Evolutionary conservation across 2,329 filamentous ascomycete species (phyloP), one percentile per base, ranked within the genome.

Genomic region (Pochonia chlamydosporia): DNA sequence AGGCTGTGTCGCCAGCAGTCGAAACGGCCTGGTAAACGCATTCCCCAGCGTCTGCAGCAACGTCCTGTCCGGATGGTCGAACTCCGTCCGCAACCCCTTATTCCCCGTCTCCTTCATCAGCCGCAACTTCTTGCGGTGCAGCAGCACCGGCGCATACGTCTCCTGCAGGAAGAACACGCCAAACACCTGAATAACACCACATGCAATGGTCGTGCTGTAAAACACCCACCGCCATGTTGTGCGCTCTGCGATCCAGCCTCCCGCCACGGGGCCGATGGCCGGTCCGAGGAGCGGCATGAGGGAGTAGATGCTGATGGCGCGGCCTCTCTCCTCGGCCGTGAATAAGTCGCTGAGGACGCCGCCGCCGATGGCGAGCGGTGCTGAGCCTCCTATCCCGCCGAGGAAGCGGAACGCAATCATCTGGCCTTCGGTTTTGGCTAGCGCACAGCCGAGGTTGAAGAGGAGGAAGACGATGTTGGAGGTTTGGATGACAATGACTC

Each of bases 201-300:
- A 79, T 9, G 67, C 65, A 48, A 88, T 83, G 1, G 80, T 79
- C 1, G 82, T 85, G 0, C 79, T 72, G 65, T 78, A 87, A 66
- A 89, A 89, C 7, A 81, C 78, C 85, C 85, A 89, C 33, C 84
- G 75, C 86, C 86, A 89, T 1, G 75, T 81, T 7, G 77, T 73
- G 5, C 79, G 70, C 47, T 60, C 57, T 6, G 66, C 63, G 7
- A 74, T 54, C 25, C 64, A 67, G 3, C 69, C 66, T 10, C 67
- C 71, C 4, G 68, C 66, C 50, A 75, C 67, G 1, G 72, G 71
- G 0, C 71, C 79, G 11, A 81, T 43, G 0, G 70, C 69, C 0
- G 80, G 79, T 0, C 79, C 79, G 6, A 76, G 75, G 14, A 83
- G 73, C 1, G 84, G 78, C 3, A 79, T 75, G 65, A 83, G 73